Percentiles rank a stretch among this genome's conserved stretches.
Evolutionary conservation across 768 basidiomycete genomes (phyloP).

Genomic region (Clitopilus passeckerianus): DNA sequence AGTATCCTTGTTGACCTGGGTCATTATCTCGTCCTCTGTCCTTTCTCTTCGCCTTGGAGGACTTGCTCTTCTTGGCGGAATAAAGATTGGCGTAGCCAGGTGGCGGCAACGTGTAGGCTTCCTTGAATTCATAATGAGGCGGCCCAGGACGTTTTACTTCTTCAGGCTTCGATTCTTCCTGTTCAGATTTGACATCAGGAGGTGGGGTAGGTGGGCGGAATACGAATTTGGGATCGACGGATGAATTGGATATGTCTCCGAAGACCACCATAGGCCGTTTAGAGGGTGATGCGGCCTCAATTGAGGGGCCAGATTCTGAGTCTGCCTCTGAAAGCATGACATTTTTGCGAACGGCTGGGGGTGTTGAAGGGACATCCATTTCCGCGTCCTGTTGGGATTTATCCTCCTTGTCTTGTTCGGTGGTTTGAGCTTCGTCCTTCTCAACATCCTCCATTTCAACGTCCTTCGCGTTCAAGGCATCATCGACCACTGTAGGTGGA

Average conservation of each 20-base stretch:
- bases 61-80: conserved; percentile 35
- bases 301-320: not conserved
- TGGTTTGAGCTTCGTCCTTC: not conserved
- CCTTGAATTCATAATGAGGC: conserved; percentile 35
- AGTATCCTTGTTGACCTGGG: conserved; percentile 54
- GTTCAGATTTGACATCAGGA: conserved; percentile 4
- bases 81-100: conserved; percentile 51
- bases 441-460: not conserved
- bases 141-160: conserved; percentile 13
- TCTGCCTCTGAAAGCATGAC: not conserved
- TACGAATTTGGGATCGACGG: conserved; percentile 8
- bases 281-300: not conserved
- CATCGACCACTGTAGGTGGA: not conserved
- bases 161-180: conserved; percentile 4
- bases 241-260: not conserved
- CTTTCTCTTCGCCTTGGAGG: conserved; percentile 39
- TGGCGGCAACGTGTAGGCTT: conserved; percentile 50
- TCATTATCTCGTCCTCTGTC: conserved; percentile 36
- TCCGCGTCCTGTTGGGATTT: not conserved
- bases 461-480: not conserved
- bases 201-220: conserved; percentile 2
- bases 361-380: not conserved
- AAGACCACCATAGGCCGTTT: not conserved
- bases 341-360: not conserved
- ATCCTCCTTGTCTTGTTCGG: not conserved